These are phyloP conservation scores for Jaenimonas drosophilae DNA, from an alignment of 208 protist species.

Conservation along the genomic window DNA sequence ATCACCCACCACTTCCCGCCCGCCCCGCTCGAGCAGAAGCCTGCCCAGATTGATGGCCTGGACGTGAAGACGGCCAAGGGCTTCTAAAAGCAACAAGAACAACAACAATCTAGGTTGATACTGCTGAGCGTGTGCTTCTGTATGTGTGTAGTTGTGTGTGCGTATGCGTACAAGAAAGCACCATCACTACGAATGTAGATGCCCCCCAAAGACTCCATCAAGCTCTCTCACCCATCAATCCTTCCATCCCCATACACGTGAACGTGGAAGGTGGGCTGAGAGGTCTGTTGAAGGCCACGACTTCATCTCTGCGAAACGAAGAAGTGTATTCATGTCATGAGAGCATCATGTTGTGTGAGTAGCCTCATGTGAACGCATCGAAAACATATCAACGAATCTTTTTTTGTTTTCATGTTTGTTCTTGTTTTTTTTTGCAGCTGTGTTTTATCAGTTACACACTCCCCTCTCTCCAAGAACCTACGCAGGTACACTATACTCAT, in stretches of 20 bases:
- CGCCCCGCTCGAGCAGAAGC: slow-evolving; percentile 53
- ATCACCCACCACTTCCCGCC: slow-evolving; percentile 69
- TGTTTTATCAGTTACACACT: slow-evolving; percentile 1
- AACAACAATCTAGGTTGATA: too few species aligned
- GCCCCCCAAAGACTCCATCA: too few species aligned
- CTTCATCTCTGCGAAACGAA: neutral
- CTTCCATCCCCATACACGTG: too few species aligned
- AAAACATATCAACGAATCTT: neutral
- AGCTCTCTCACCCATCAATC: too few species aligned
- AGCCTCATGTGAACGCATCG: neutral
- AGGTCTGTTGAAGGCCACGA: neutral
- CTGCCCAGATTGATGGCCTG: slow-evolving; percentile 62
- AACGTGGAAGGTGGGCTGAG: too few species aligned
- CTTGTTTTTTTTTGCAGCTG: slow-evolving; percentile 9
- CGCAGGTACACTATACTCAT: too few species aligned
- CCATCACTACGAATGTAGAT: too few species aligned
- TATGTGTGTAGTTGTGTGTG: too few species aligned
- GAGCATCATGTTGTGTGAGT: neutral
- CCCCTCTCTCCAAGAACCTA: too few species aligned
- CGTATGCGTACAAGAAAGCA: too few species aligned
- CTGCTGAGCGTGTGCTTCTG: too few species aligned
- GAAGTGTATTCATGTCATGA: slow-evolving; percentile 2
- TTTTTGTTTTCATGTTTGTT: neutral
- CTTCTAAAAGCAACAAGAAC: slow-evolving; percentile 44
- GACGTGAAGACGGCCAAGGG: slow-evolving; percentile 76